A percentile compares a stretch with the other conserved stretches of the same genome.
Conservation (phyloP, 768 basidiomycete species). For the Hygrophoropsis aurantiaca region DNA sequence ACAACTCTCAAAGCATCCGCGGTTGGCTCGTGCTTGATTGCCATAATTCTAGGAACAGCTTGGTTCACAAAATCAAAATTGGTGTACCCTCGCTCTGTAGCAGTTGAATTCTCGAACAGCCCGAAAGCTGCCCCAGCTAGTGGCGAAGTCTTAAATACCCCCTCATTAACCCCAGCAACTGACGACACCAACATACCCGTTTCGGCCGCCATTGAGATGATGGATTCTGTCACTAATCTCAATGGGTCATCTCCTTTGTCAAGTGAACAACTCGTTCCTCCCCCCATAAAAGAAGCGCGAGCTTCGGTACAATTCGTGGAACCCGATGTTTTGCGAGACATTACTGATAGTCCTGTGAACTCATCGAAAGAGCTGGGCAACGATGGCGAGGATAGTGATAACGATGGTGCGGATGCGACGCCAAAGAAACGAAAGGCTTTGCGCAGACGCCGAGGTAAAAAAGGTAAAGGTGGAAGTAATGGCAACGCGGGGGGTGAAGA, state of each 20-base stretch:
- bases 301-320: slow-evolving; percentile 7
- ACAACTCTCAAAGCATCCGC: slow-evolving; percentile 13
- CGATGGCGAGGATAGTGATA: slow-evolving; percentile 62
- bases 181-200: too few relatives aligned
- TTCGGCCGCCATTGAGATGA: too few relatives aligned
- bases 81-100: slow-evolving; percentile 10
- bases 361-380: neutral
- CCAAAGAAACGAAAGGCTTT: slow-evolving; percentile 41
- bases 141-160: too few relatives aligned
- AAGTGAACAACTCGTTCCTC: too few relatives aligned
- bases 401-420: slow-evolving; percentile 44
- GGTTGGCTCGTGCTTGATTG: slow-evolving; percentile 23
- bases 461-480: slow-evolving; percentile 43
- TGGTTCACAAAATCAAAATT: slow-evolving; percentile 25
- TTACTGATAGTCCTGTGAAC: slow-evolving; percentile 6
- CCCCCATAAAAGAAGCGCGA: neutral
- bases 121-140: too few relatives aligned
- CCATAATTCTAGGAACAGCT: slow-evolving; percentile 18
- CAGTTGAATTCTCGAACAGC: neutral
- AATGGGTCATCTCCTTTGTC: too few relatives aligned
- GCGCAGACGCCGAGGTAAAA: slow-evolving; percentile 48
- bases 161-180: too few relatives aligned
- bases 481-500: slow-evolving; percentile 21
- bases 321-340: slow-evolving; percentile 3
- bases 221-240: too few relatives aligned